Conservation (phyloP, 768 basidiomycete species). For the Xerocomellus intermedius region DNA sequence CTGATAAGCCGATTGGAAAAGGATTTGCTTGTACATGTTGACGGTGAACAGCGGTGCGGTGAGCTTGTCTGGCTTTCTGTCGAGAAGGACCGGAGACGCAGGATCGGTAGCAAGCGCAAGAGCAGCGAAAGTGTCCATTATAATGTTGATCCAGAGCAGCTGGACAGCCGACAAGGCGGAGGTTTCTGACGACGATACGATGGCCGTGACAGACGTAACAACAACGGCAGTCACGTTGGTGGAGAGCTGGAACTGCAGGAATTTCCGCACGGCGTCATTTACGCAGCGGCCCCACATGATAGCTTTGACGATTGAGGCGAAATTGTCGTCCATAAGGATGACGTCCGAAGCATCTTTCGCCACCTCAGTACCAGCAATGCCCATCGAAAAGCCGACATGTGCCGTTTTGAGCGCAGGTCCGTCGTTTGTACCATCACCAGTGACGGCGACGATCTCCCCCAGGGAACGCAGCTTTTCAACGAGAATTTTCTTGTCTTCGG, state of each 20-base stretch:
- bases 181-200: slow-evolving; percentile 69
- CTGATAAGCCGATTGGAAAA: slow-evolving; percentile 88
- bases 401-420: slow-evolving; percentile 95
- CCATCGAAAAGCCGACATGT: slow-evolving; percentile 96
- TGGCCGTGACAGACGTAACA: slow-evolving; percentile 88
- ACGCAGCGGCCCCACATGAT: slow-evolving; percentile 99
- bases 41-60: slow-evolving; percentile 85
- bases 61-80: slow-evolving; percentile 90
- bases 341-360: slow-evolving; percentile 99
- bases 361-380: slow-evolving; percentile 94
- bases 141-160: slow-evolving; percentile 97
- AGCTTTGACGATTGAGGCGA: slow-evolving; percentile 92
- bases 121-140: slow-evolving; percentile 98
- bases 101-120: slow-evolving; percentile 97
- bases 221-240: slow-evolving; percentile 95
- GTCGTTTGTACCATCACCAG: slow-evolving; percentile 98
- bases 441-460: slow-evolving; percentile 92
- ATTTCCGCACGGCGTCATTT: slow-evolving; percentile 96
- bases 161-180: slow-evolving; percentile 96
- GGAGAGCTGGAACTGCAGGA: slow-evolving; percentile 92
- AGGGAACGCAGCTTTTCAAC: slow-evolving; percentile 84
- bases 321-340: slow-evolving; percentile 97
- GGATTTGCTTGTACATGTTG: slow-evolving; percentile 96
- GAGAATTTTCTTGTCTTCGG: slow-evolving; percentile 93
- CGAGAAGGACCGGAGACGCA: slow-evolving; percentile 72